Evolutionary conservation across 2,329 filamentous ascomycete species (phyloP).

Genomic region (Westerdykella ornata): DNA sequence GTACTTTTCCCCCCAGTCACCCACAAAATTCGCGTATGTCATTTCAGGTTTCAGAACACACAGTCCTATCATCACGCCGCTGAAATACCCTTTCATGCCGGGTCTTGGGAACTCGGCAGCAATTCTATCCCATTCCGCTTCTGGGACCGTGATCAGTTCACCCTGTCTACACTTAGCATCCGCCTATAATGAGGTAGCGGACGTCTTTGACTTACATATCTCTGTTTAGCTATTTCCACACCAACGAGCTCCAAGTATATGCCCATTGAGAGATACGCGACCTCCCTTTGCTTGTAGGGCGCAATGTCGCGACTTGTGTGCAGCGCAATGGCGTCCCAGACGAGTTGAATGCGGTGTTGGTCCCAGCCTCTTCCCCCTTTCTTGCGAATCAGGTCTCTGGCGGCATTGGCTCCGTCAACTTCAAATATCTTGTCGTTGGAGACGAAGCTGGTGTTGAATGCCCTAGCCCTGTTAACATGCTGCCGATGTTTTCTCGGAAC

Average conservation of each 20-base stretch:
- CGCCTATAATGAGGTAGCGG: too few species aligned
- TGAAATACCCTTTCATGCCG: conserved; percentile 31
- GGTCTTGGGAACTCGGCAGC: conserved; percentile 31
- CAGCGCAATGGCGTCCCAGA: conserved; percentile 48
- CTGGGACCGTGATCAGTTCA: conserved; percentile 3
- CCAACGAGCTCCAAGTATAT: neutral
- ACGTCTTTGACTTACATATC: neutral
- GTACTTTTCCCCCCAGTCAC: conserved; percentile 33
- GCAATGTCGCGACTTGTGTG: conserved; percentile 38
- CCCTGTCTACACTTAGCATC: neutral
- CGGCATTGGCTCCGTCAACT: conserved; percentile 45
- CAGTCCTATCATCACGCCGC: conserved; percentile 36
- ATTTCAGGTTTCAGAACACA: conserved; percentile 39
- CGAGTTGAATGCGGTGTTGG: conserved; percentile 39
- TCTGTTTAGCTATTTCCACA: conserved; percentile 1
- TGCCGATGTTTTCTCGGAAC: too few species aligned
- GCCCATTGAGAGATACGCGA: neutral
- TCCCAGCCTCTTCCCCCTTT: conserved; percentile 30
- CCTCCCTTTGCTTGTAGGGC: conserved; percentile 25
- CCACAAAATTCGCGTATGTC: conserved; percentile 36
- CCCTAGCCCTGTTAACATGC: too few species aligned
- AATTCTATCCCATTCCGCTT: conserved; percentile 30
- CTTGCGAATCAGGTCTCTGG: conserved; percentile 30
- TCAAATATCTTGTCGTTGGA: conserved; percentile 46
- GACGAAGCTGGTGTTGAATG: conserved; percentile 15